phyloP scores from a whole-genome alignment of 345 rosid species.

The Brassica rapa region DNA sequence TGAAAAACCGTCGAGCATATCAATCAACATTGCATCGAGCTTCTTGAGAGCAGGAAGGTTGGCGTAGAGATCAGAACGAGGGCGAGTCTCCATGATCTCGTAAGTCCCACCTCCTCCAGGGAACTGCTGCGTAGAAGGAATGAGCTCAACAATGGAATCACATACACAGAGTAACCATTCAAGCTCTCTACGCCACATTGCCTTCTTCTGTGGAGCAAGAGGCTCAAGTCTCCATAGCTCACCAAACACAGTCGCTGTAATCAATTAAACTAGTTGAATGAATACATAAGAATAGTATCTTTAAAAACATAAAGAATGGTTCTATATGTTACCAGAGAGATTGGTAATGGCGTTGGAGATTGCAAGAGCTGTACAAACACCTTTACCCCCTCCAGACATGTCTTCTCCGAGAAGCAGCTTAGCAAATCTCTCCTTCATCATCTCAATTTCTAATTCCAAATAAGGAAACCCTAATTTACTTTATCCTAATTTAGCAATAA shows the following conservation, averaged over 20 bases:
- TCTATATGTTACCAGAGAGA: slow-evolving; percentile 66
- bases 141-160: slow-evolving; percentile 95
- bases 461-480: background rate
- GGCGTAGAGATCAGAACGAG: slow-evolving; percentile 83
- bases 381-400: slow-evolving; percentile 99
- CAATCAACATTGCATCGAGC: slow-evolving; percentile 85
- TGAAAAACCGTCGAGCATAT: slow-evolving; percentile 73
- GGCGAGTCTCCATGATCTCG: slow-evolving; percentile 87
- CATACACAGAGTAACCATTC: slow-evolving; percentile 94
- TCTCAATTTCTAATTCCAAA: slow-evolving; percentile 61
- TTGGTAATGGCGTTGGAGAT: slow-evolving; percentile 98
- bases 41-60: slow-evolving; percentile 96
- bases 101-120: slow-evolving; percentile 94
- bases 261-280: background rate
- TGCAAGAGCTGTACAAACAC: slow-evolving; percentile 97
- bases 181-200: slow-evolving; percentile 94
- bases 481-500: slow-evolving; percentile 6
- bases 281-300: background rate
- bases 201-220: slow-evolving; percentile 72
- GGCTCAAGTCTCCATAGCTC: slow-evolving; percentile 98
- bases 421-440: slow-evolving; percentile 99
- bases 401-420: slow-evolving; percentile 97
- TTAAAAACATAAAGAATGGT: background rate
- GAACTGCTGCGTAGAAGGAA: slow-evolving; percentile 87
- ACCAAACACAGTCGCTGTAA: slow-evolving; percentile 90